Conservation (phyloP, 192 early-diverging fungal species). For the Backusella tuberculispora region DNA sequence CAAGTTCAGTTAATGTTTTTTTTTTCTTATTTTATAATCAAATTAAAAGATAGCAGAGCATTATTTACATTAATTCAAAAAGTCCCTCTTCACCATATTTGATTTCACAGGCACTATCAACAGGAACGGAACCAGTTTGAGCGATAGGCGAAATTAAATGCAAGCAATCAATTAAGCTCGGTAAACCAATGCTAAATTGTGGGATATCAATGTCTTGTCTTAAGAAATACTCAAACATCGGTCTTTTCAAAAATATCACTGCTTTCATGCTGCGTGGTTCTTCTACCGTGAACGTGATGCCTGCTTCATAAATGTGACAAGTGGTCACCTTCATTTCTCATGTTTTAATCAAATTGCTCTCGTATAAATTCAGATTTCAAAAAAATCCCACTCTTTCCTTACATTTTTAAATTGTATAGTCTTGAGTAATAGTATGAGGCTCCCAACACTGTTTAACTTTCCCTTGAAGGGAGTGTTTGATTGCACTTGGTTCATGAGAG, state of each 20-base stretch:
- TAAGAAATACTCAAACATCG: conserved; percentile 1
- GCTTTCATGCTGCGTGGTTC: conserved; percentile 4
- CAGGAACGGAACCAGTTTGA: not conserved
- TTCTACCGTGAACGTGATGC: conserved; percentile 1
- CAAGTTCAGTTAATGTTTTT: not conserved
- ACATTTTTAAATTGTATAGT: conserved; percentile 15
- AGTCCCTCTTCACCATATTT: conserved; percentile 26
- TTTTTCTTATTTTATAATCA: too few species aligned
- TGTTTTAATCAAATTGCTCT: not conserved
- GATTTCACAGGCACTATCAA: conserved; percentile 21
- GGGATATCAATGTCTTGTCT: not conserved
- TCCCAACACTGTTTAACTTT: conserved; percentile 10
- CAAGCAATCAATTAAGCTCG: not conserved
- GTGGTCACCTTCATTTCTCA: not conserved
- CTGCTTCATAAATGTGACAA: conserved; percentile 3
- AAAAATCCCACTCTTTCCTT: not conserved
- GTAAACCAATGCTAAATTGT: not conserved
- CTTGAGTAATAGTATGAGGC: conserved; percentile 1
- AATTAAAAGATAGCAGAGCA: too few species aligned
- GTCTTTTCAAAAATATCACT: conserved; percentile 12
- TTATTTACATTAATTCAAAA: conserved; percentile 11
- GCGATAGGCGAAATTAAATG: not conserved
- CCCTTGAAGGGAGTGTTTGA: conserved; percentile 1
- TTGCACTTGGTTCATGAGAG: not conserved
- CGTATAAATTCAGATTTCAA: not conserved